These are phyloP conservation scores for Terfezia boudieri DNA, from an alignment of 495 filamentous ascomycete genomes.

Conservation along the genomic window DNA sequence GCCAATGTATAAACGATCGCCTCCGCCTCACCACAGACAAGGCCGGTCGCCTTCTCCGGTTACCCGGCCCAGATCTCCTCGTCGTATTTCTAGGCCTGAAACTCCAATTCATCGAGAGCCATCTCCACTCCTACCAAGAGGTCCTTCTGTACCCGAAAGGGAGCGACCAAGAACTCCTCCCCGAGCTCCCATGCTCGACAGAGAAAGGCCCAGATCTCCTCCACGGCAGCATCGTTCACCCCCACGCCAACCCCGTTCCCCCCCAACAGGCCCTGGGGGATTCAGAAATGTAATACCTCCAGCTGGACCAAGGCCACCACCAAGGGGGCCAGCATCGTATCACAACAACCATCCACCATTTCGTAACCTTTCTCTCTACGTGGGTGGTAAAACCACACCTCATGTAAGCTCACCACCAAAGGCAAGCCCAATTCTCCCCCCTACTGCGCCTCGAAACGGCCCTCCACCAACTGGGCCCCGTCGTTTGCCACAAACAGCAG, in stretches of 20 bases:
- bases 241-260: not conserved
- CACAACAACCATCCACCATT: conserved; percentile 12
- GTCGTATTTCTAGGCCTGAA: not conserved
- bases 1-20: not conserved
- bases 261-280: not conserved
- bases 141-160: not conserved
- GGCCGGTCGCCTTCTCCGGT: not conserved
- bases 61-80: not conserved
- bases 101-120: not conserved
- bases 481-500: conserved; percentile 12
- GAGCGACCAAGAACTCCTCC: not conserved
- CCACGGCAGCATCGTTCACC: not conserved
- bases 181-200: not conserved
- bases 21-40: not conserved
- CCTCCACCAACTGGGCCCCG: conserved; percentile 3
- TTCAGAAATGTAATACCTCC: not conserved
- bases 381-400: not conserved
- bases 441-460: not conserved
- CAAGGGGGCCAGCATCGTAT: conserved; percentile 5
- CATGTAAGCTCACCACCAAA: not conserved
- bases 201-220: not conserved
- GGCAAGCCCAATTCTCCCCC: not conserved
- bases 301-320: conserved; percentile 8
- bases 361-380: not conserved
- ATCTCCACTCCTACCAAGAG: not conserved